Evolutionary conservation across 2,329 filamentous ascomycete species (phyloP), one percentile per base, ranked within the genome.

Genomic region (Cladophialophora chaetospira): DNA sequence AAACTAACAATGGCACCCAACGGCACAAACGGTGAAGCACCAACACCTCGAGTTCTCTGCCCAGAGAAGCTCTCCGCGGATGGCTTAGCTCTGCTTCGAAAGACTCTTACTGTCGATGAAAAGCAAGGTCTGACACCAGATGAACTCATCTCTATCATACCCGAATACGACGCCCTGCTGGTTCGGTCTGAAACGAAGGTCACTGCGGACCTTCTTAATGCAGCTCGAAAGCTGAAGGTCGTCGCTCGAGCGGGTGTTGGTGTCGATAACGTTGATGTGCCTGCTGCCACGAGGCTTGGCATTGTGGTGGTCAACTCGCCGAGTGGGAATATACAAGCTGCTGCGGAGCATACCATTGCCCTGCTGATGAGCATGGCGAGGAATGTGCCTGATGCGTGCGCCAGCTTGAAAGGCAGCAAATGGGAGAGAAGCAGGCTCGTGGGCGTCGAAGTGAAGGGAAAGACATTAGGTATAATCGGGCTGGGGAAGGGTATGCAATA

Each of bases 171-270:
- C 45, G 89, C 87, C 17, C 79, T 93, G 49, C 88, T 93, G 58
- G 85, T 93, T 36, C 85, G 89, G 2, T 92, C 88, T 33, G 89
- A 91, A 73, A 93, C 89, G 1, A 88, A 91, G 68, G 88, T 93
- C 58, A 92, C 87, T 0, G 80, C 86, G 0, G 75, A 80, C 2
- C 78, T 93, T 0, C 78, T 93, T 10, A 73, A 77, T 10, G 86
- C 85, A 1, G 88, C 83, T 8, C 82, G 78, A 64, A 87, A 84
- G 57, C 79, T 93, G 49, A 87, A 88, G 63, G 89, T 93, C 6
- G 88, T 94, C 19, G 89, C 88, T 2, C 80, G 89, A 59, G 89
- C 89, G 10, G 89, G 89, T 10, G 89, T 93, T 1, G 89, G 88
- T 28, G 88, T 93, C 21, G 88, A 93, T 73, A 92, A 93, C 73